Evolutionary conservation across 805 yeast species (phyloP).

Genomic region (Saccharomycopsis fibuligera): DNA sequence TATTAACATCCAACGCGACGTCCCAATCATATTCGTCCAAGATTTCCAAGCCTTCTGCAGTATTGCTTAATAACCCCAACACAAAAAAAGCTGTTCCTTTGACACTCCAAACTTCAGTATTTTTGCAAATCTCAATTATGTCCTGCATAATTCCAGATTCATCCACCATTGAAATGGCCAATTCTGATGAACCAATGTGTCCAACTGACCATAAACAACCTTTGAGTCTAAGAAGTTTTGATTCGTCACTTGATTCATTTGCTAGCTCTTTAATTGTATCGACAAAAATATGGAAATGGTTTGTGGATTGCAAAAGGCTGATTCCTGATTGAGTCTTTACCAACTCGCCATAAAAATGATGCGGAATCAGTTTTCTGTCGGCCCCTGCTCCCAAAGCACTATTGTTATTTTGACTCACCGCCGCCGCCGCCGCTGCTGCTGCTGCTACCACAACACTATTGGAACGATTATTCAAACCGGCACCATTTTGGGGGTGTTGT

Average conservation of each 20-base stretch:
- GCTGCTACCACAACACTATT: not conserved
- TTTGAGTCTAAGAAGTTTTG: conserved; percentile 44
- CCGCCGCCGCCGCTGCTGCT: not conserved
- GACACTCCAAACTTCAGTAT: conserved; percentile 49
- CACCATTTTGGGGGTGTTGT: not conserved
- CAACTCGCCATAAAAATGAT: conserved; percentile 74
- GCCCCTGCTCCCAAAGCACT: not conserved
- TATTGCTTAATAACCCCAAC: conserved; percentile 65
- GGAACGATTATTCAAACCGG: conserved; percentile 1
- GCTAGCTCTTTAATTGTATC: conserved; percentile 23
- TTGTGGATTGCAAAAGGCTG: conserved; percentile 42
- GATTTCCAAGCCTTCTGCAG: conserved; percentile 76
- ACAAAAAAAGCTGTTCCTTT: conserved; percentile 74
- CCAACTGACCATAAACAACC: conserved; percentile 87
- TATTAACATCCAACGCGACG: conserved; percentile 38
- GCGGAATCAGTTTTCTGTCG: conserved; percentile 34
- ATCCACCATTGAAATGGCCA: conserved; percentile 60
- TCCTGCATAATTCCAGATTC: conserved; percentile 45
- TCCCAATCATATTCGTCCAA: conserved; percentile 79
- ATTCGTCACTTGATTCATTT: conserved; percentile 27
- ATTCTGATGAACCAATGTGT: conserved; percentile 63
- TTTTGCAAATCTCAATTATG: conserved; percentile 44
- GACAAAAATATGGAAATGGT: conserved; percentile 23
- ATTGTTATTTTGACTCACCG: not conserved
- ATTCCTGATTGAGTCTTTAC: conserved; percentile 80